Percentiles rank a stretch among this genome's conserved stretches.
These are phyloP conservation scores for Pelargonium myrrhifolium DNA, from an alignment of 441 rosid genomes.

Conservation along the genomic window DNA sequence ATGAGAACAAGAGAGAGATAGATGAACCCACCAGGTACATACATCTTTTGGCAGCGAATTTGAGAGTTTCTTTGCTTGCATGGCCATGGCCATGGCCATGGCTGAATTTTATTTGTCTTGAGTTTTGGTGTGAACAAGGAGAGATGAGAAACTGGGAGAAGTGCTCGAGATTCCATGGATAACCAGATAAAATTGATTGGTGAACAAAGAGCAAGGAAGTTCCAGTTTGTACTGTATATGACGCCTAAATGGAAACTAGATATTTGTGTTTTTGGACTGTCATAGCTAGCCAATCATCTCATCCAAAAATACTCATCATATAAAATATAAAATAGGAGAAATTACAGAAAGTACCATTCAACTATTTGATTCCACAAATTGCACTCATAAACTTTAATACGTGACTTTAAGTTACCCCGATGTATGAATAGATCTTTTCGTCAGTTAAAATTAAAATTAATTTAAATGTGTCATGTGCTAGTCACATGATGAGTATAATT, in stretches of 20 bases:
- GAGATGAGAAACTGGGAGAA: constrained; percentile 32
- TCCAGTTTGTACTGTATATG: background rate
- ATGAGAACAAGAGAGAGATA: background rate
- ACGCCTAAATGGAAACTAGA: too few species aligned
- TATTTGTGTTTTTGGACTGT: background rate
- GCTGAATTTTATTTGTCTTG: constrained; percentile 13
- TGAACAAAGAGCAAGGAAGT: background rate
- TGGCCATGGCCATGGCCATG: constrained; percentile 16
- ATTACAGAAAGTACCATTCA: too few species aligned
- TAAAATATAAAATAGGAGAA: too few species aligned
- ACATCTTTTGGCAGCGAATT: constrained; percentile 66
- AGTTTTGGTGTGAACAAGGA: constrained; percentile 29
- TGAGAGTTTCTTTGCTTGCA: constrained; percentile 25
- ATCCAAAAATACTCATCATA: too few species aligned
- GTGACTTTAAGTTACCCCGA: too few species aligned
- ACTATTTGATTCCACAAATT: too few species aligned
- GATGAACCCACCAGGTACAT: constrained; percentile 61
- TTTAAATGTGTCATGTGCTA: too few species aligned
- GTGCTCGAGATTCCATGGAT: constrained; percentile 41
- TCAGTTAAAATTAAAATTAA: too few species aligned
- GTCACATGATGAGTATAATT: too few species aligned
- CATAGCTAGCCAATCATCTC: background rate
- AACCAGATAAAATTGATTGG: background rate
- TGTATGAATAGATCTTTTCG: too few species aligned
- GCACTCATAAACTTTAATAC: too few species aligned